Evolutionary conservation across 805 yeast genomes (phyloP), one percentile per base, ranked within the genome.

Genomic region (Ogataea parapolymorpha): DNA sequence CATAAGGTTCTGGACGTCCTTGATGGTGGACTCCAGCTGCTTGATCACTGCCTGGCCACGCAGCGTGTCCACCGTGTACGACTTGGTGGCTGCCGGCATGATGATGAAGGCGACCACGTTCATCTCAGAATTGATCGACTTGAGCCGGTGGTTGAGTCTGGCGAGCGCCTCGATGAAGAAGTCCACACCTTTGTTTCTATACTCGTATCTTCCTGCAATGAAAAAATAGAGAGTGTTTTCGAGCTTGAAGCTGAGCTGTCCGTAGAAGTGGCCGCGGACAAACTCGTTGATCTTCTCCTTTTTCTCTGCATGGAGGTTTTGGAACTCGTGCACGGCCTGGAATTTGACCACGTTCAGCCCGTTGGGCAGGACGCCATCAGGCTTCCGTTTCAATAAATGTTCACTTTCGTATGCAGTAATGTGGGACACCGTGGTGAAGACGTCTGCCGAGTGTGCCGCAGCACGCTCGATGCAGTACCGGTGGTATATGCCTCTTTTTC

Each of bases 321-420:
- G 99, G 70, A 91, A 91, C 68, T 91, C 99, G 66, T 91, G 99
- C 53, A 91, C 95, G 1, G 98, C 98, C 58, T 86, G 91, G 67
- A 91, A 91, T 68, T 91, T 91, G 49, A 90, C 88, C 39, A 91
- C 98, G 61, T 91, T 91, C 48, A 91, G 74, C 17, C 99, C 99
- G 61, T 91, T 91, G 41, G 99, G 99, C 59, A 93, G 75, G 16
- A 91, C 97, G 3, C 99, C 99, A 60, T 91, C 99, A 1, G 99
- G 99, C 64, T 91, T 90, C 49, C 99, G 77, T 59, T 91, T 93
- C 52, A 91, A 74, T 63, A 91, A 71, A 63, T 90, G 95, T 67
- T 91, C 98, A 6, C 91, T 72, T 65, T 91, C 99, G 59, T 79
- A 85, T 2, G 98, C 98, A n/a, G 99, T 91, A 54, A 91, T 93